A percentile compares a stretch with the other conserved stretches of the same genome.
Conservation (phyloP, 202 grass and related monocot genomes). For the Hordeum pubiflorum region DNA sequence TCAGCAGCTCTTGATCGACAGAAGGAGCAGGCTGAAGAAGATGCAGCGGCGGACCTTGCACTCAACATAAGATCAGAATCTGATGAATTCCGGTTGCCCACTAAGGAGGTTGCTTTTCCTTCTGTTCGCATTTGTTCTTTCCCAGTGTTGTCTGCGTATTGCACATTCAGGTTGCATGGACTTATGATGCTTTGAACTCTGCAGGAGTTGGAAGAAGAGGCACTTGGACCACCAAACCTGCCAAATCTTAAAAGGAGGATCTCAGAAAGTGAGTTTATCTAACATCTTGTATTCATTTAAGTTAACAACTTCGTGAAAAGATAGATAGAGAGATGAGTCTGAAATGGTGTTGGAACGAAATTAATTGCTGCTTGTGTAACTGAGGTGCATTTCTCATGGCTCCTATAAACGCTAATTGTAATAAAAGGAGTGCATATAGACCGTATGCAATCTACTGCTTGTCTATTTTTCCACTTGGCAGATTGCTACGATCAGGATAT, state of each 20-base stretch:
- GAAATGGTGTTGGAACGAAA: background rate
- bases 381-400: background rate
- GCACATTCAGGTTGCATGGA: background rate
- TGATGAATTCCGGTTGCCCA: conserved; percentile 87
- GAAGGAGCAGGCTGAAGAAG: conserved; percentile 43
- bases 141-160: background rate
- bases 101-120: conserved; percentile 47
- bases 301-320: background rate
- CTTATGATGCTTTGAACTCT: background rate
- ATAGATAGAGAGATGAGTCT: background rate
- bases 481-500: background rate
- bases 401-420: background rate
- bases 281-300: background rate
- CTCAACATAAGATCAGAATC: conserved; percentile 71
- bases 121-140: background rate
- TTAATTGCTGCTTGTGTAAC: background rate
- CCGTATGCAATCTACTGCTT: background rate
- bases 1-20: conserved; percentile 63
- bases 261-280: conserved; percentile 66
- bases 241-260: conserved; percentile 81
- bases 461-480: background rate
- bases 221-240: conserved; percentile 61
- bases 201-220: conserved; percentile 77
- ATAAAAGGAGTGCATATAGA: background rate
- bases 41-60: conserved; percentile 58